Base-by-base conservation (phyloP, 2,329 filamentous ascomycete species). In the Fusarium graminum region DNA sequence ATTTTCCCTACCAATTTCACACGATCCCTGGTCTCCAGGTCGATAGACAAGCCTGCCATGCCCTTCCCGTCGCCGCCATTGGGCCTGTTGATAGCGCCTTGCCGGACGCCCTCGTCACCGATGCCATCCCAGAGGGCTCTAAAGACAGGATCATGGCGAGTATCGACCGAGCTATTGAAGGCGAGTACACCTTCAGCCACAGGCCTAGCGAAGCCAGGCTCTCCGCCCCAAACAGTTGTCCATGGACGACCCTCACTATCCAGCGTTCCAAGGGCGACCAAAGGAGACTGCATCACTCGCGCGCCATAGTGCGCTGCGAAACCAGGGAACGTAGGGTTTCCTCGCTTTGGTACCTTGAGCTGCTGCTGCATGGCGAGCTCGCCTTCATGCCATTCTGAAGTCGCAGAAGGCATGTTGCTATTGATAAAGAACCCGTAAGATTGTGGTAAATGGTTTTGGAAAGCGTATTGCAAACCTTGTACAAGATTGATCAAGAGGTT, bases 201-300 rank as follows among this genome's bases (percentile, higher is more conserved):
- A 0, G 87, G 84, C 45, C 84, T 81, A 0, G 88, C 86, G 68
- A 94, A 91, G 0, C 90, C 91, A 1, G 84, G 77, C 58, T 89
- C 81, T 16, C 92, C 92, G n/a, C 92, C 92, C 87, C 90, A 91
- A 9, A 96, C 65, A 0, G 90, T 90, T 16, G 90, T 90, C 92
- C 92, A 96, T 2, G 91, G 92, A 19, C 86, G 80, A 3, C 85
- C 84, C 19, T 87, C 72, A 4, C 79, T 76, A 72, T 95, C 92
- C 2, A 94, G 78, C 0, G 91, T 86, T 2, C 92, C 92, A 17
- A 96, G 78, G 0, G 91, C 92, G 14, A 95, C 80, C 9, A 95
- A 81, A 1, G 91, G 88, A 1, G 87, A 88, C 16, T 79, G 78
- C 49, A 84, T 81, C 4, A 93, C 82, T 63, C 91, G 84, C 63